phyloP scores from a whole-genome alignment of 2,329 filamentous ascomycete genomes.

The Colletotrichum eremochloae region DNA sequence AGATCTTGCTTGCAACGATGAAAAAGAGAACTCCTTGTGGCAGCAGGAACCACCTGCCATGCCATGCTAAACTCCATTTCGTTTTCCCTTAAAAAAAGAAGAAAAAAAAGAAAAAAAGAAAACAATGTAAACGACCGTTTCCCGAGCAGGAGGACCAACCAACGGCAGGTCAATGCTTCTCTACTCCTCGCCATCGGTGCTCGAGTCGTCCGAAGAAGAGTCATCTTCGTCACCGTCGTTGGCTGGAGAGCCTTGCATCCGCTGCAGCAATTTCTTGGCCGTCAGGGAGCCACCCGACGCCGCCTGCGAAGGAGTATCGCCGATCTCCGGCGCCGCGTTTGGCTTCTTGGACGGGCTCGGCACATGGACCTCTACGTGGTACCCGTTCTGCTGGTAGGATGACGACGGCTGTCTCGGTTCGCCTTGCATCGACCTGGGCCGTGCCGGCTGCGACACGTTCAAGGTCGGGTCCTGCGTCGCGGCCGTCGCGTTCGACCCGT shows the following conservation, averaged over 20 bases:
- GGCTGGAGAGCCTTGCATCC: conserved; percentile 8
- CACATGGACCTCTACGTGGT: conserved; percentile 14
- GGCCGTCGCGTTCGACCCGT: conserved; percentile 53
- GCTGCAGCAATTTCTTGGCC: conserved; percentile 16
- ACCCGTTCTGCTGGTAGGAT: conserved; percentile 19
- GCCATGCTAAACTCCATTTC: background rate
- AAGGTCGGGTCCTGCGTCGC: conserved; percentile 54
- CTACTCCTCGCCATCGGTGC: conserved; percentile 8
- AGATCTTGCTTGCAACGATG: background rate
- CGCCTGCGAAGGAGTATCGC: conserved; percentile 22
- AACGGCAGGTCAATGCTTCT: no score
- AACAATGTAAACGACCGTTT: background rate
- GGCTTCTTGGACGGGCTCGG: conserved; percentile 14
- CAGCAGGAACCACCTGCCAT: background rate
- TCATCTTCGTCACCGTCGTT: background rate
- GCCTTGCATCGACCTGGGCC: conserved; percentile 6
- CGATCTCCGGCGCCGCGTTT: background rate
- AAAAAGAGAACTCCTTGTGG: background rate
- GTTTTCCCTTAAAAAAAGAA: background rate
- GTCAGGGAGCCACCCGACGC: conserved; percentile 48
- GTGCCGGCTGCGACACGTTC: conserved; percentile 12
- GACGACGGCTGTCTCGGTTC: background rate
- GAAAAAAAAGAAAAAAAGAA: background rate
- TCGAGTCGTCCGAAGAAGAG: conserved; percentile 25
- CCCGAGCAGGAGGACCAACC: no score